Evolutionary conservation across 208 protist genomes (phyloP).

Genomic region (Crithidia fasciculata): DNA sequence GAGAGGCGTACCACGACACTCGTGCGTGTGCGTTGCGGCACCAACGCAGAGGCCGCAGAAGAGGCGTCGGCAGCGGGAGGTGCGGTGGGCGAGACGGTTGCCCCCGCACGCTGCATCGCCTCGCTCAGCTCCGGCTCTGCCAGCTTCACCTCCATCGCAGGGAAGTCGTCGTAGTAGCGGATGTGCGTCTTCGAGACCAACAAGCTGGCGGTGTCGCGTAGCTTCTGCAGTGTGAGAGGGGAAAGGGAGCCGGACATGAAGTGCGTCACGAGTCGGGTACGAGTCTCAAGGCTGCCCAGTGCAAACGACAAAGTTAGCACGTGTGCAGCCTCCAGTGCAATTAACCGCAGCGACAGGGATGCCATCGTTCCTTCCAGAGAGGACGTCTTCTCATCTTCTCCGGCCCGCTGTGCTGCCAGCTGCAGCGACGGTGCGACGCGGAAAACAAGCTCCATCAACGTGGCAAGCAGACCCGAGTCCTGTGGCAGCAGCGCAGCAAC

Average conservation of each 20-base stretch:
- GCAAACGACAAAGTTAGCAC: slow-evolving; percentile 25
- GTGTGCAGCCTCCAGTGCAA: slow-evolving; percentile 26
- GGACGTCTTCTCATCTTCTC: not conserved
- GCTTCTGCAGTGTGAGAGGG: slow-evolving; percentile 29
- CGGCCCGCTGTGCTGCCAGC: not conserved
- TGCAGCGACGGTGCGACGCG: not conserved
- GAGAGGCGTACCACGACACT: slow-evolving; percentile 18
- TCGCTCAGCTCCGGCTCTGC: slow-evolving; percentile 27
- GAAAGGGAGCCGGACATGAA: slow-evolving; percentile 33
- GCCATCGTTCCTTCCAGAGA: not conserved
- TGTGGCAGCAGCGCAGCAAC: slow-evolving; percentile 23
- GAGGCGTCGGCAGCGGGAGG: not conserved
- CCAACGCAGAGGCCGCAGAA: no score
- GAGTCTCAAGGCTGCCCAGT: slow-evolving; percentile 42
- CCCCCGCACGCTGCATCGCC: slow-evolving; percentile 24
- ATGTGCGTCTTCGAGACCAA: slow-evolving; percentile 24
- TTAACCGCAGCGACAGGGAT: slow-evolving; percentile 17
- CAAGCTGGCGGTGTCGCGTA: slow-evolving; percentile 16
- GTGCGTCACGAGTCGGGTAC: slow-evolving; percentile 26
- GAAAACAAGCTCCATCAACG: slow-evolving; percentile 43
- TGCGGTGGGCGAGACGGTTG: not conserved
- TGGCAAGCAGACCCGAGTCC: slow-evolving; percentile 31
- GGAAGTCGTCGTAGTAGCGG: slow-evolving; percentile 44
- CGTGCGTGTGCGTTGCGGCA: not conserved
- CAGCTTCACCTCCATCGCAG: slow-evolving; percentile 37